Evolutionary conservation across 495 filamentous ascomycete species (phyloP).

Genomic region (Hyaloscypha bicolor): DNA sequence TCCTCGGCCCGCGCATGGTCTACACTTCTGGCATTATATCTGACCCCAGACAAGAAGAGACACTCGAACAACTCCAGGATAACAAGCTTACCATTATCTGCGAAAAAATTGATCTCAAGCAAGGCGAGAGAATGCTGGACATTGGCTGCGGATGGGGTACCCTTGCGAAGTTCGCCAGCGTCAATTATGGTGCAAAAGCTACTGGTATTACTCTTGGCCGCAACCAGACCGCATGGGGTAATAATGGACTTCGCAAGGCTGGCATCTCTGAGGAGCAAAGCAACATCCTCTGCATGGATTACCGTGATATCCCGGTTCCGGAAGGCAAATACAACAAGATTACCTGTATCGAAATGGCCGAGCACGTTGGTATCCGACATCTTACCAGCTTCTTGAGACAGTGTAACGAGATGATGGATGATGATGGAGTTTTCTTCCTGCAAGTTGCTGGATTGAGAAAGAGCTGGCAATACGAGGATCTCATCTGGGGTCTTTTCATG

Average conservation of each 20-base stretch:
- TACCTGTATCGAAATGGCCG: constrained; percentile 87
- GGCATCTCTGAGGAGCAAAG: constrained; percentile 72
- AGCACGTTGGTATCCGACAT: constrained; percentile 83
- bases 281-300: constrained; percentile 79
- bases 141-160: constrained; percentile 91
- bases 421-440: constrained; percentile 82
- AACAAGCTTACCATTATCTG: constrained; percentile 87
- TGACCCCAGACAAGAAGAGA: constrained; percentile 73
- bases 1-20: constrained; percentile 88
- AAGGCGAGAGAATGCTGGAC: constrained; percentile 74
- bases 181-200: constrained; percentile 75
- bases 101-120: constrained; percentile 77
- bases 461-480: constrained; percentile 86
- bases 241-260: constrained; percentile 68
- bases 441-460: constrained; percentile 83
- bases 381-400: constrained; percentile 69
- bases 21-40: constrained; percentile 85
- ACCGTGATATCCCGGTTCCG: constrained; percentile 76
- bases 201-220: constrained; percentile 81
- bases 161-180: constrained; percentile 75
- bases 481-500: constrained; percentile 88
- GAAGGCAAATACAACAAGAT: constrained; percentile 79
- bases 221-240: constrained; percentile 86
- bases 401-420: constrained; percentile 82
- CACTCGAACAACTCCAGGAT: constrained; percentile 83